Percentiles rank a stretch among this genome's conserved stretches.
Evolutionary conservation across 2,329 filamentous ascomycete species (phyloP).

Genomic region (Dothiorella sarmentorum): DNA sequence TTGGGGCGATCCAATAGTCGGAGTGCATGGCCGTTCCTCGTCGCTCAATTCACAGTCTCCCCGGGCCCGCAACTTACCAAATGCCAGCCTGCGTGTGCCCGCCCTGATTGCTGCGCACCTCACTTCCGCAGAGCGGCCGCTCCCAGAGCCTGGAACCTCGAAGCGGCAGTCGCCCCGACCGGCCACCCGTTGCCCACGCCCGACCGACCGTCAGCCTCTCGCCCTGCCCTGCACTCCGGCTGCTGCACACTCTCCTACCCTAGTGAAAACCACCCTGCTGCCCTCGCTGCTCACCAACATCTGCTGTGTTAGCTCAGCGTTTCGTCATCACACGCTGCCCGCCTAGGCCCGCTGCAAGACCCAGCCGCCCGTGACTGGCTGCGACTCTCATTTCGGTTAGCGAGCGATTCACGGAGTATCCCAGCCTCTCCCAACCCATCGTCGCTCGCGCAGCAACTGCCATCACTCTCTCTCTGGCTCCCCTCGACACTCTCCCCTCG

Average conservation of each 20-base stretch:
- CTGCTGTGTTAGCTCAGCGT: background rate
- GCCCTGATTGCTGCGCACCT: slow-evolving; percentile 16
- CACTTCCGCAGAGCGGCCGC: slow-evolving; percentile 15
- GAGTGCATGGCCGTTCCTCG: slow-evolving; percentile 7
- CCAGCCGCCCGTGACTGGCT: slow-evolving; percentile 18
- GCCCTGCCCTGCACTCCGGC: slow-evolving; percentile 12
- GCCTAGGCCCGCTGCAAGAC: slow-evolving; percentile 8
- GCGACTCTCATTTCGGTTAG: slow-evolving; percentile 20
- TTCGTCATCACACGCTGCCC: slow-evolving; percentile 15
- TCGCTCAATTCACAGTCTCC: slow-evolving; percentile 11
- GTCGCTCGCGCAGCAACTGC: slow-evolving; percentile 12
- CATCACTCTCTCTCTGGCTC: slow-evolving; percentile 13
- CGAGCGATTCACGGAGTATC: slow-evolving; percentile 18
- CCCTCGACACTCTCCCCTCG: slow-evolving; percentile 10
- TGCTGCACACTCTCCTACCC: slow-evolving; percentile 14
- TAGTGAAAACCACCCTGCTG: background rate
- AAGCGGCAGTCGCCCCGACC: slow-evolving; percentile 13
- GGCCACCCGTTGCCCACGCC: slow-evolving; percentile 8
- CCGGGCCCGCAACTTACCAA: slow-evolving; percentile 13
- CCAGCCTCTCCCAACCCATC: slow-evolving; percentile 19
- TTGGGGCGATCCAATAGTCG: slow-evolving; percentile 10
- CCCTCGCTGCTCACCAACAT: background rate
- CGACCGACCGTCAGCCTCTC: slow-evolving; percentile 6
- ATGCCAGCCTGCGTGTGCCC: slow-evolving; percentile 13
- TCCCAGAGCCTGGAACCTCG: slow-evolving; percentile 12